Evolutionary conservation across 495 filamentous ascomycete genomes (phyloP).

Genomic region (Beverwykella pulmonaria): DNA sequence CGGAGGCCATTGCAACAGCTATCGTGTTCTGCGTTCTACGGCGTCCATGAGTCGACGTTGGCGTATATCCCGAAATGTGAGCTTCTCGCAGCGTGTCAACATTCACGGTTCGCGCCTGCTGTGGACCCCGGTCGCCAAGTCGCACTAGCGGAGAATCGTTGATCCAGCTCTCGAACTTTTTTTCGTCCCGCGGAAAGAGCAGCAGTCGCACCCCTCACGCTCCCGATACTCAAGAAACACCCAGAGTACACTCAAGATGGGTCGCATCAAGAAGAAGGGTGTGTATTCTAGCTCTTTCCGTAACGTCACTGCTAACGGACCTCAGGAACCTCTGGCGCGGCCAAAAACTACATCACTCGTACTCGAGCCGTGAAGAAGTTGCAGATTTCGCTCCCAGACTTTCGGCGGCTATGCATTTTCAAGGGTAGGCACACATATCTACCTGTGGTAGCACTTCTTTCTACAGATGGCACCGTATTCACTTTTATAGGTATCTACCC

Average conservation of each 20-base stretch:
- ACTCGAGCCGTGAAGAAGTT: constrained; percentile 96
- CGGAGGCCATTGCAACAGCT: constrained; percentile 57
- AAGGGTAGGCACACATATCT: constrained; percentile 61
- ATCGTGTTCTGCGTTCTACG: background rate
- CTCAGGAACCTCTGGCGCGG: constrained; percentile 80
- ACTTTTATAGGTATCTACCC: constrained; percentile 77
- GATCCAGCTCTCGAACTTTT: constrained; percentile 27
- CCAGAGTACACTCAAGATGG: constrained; percentile 20
- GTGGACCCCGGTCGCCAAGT: constrained; percentile 5
- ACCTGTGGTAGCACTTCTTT: background rate
- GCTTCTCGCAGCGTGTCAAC: background rate
- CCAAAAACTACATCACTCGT: constrained; percentile 97
- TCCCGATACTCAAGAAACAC: background rate
- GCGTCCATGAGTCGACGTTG: background rate
- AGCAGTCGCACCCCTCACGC: background rate
- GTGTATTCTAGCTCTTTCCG: constrained; percentile 16
- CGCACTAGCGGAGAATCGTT: background rate
- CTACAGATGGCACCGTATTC: constrained; percentile 13
- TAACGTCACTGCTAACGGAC: constrained; percentile 12
- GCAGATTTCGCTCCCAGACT: constrained; percentile 94
- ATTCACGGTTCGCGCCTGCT: background rate
- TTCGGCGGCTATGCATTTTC: constrained; percentile 97
- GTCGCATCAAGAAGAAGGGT: constrained; percentile 88
- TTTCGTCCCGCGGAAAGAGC: constrained; percentile 24
- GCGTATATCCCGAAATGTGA: background rate